Evolutionary conservation across 768 basidiomycete species (phyloP).

Genomic region (Podaxis carcinomalis): DNA sequence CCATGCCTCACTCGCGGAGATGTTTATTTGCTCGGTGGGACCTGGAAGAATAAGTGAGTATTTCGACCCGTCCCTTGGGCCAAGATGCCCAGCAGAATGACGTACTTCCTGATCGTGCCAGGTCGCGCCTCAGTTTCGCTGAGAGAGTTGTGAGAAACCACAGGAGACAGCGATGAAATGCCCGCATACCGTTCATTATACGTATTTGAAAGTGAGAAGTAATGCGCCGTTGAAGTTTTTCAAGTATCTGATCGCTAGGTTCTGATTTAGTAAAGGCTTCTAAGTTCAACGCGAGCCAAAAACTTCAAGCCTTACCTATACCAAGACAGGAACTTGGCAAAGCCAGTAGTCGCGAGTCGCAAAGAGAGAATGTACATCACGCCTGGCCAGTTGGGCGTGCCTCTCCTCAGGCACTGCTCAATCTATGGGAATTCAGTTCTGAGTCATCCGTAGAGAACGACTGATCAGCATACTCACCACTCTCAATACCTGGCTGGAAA

Average conservation of each 20-base stretch:
- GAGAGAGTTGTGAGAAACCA: too few relatives aligned
- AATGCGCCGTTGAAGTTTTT: neutral
- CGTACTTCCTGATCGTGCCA: slow-evolving; percentile 8
- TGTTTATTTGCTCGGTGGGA: neutral
- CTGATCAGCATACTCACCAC: neutral
- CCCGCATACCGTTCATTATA: slow-evolving; percentile 11
- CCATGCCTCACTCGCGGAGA: neutral
- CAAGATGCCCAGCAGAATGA: too few relatives aligned
- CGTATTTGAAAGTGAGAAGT: slow-evolving; percentile 6
- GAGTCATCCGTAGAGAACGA: neutral
- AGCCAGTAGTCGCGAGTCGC: neutral
- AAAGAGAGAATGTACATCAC: neutral
- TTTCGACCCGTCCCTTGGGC: too few relatives aligned
- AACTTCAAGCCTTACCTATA: neutral
- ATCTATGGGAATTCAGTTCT: neutral
- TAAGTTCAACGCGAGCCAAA: neutral
- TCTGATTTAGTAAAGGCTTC: too few relatives aligned
- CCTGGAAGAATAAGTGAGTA: neutral
- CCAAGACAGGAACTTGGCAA: neutral
- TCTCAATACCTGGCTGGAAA: slow-evolving; percentile 3
- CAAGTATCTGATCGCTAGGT: neutral
- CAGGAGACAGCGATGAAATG: neutral
- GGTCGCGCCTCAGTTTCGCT: neutral
- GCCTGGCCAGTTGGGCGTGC: neutral
- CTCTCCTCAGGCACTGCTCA: neutral